Base-by-base conservation (phyloP, 139 green algal species). In the Tetraselmis striata region DNA sequence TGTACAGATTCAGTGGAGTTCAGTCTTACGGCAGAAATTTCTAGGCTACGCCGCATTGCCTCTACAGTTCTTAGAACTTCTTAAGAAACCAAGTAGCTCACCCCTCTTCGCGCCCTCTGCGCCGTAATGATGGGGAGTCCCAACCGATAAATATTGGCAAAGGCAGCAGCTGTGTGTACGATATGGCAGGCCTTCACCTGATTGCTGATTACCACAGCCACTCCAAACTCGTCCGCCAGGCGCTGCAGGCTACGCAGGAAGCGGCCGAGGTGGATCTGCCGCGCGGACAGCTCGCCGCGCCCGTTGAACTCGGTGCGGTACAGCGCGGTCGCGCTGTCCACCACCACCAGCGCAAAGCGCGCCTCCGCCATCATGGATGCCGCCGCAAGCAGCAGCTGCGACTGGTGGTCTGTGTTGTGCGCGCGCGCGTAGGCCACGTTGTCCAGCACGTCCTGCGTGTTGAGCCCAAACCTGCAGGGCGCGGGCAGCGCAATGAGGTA, bases 341-440 rank as follows among this genome's bases (percentile, higher is more conserved):
- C 95, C 0, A 99, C 86, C 29, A 99, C 87, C 29, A 99, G 84
- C 2, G 92, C 91, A 85, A 99, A 99, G 23, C 96, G 85, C 11
- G 87, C 87, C 27, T 99, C 95, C 0, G 95, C 84, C 94, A 99
- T 96, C 94, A 99, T 98, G 5, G 84, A 89, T 1, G 95, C 95
- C 75, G 97, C 97, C 24, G 89, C 84, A 23, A 94, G 78, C 29
- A 99, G 93, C 75, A 99, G 90, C 79, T 94, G 85, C 59, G 88
- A 85, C 89, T 99, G 97, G 85, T 99, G 97, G 59, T 99, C 97
- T 28, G 95, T 98, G 90, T 99, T 99, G 91, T 99, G 94, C 0
- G 97, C 97, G 1, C 96, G 91, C 1, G 97, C 97, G 82, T 98
- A 99, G 0, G 95, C 96, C 18, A 99, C 93, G 80, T 99, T 99